Conservation (phyloP, 192 early-diverging fungal species). For the Coemansia sp. region DNA sequence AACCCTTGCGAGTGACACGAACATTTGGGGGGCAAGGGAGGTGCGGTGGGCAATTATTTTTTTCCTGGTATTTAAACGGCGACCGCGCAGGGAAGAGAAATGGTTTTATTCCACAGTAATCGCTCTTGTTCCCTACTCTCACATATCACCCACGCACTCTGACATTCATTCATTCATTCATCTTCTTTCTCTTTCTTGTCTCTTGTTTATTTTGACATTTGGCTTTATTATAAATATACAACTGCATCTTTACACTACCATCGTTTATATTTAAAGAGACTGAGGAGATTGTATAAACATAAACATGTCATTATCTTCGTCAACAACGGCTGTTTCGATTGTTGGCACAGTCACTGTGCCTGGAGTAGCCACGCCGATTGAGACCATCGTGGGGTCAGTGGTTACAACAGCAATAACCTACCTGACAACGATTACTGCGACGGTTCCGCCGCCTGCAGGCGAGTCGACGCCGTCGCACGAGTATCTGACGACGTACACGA, state of each 20-base stretch:
- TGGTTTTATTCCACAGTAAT: background rate
- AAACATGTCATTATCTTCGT: constrained; percentile 16
- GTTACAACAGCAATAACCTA: constrained; percentile 22
- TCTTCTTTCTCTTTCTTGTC: background rate
- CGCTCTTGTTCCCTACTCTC: constrained; percentile 6
- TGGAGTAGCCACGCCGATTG: background rate
- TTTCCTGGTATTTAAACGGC: constrained; percentile 6
- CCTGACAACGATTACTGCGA: constrained; percentile 28
- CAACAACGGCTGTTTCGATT: constrained; percentile 20
- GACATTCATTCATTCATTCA: constrained; percentile 1
- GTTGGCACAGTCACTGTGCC: constrained; percentile 28
- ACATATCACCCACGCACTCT: background rate
- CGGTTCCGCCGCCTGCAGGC: constrained; percentile 7
- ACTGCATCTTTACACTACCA: constrained; percentile 1
- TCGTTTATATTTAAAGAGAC: constrained; percentile 8
- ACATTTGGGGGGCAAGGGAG: background rate
- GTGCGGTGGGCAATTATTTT: background rate
- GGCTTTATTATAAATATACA: background rate
- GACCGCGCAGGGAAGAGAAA: background rate
- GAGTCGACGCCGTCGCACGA: constrained; percentile 17
- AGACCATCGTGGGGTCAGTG: constrained; percentile 10
- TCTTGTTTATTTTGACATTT: constrained; percentile 1
- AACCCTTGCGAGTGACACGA: constrained; percentile 2
- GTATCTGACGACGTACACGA: constrained; percentile 36
- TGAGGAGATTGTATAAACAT: constrained; percentile 1